Evolutionary conservation across 306 rosid species (phyloP).

Genomic region (Cicer arietinum): DNA sequence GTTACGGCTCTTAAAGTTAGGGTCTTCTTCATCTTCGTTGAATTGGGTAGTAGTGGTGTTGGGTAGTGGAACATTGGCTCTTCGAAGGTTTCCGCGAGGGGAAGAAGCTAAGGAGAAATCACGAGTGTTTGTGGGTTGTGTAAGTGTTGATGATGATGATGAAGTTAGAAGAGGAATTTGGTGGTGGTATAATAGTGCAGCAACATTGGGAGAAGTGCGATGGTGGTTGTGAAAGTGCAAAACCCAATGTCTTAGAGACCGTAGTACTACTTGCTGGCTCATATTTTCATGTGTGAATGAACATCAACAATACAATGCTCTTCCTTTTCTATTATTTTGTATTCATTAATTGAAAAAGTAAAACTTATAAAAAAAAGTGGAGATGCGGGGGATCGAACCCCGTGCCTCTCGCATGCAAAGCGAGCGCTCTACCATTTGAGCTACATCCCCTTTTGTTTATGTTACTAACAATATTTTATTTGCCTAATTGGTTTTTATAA

Average conservation of each 20-base stretch:
- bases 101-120: slow-evolving; percentile 45
- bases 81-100: slow-evolving; percentile 53
- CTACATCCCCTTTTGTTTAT: slow-evolving; percentile 53
- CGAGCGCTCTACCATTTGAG: slow-evolving; percentile 82
- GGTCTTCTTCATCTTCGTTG: neutral
- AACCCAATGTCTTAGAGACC: slow-evolving; percentile 65
- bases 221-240: slow-evolving; percentile 36
- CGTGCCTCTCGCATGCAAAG: slow-evolving; percentile 73
- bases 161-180: slow-evolving; percentile 28
- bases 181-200: neutral
- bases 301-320: no score
- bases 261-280: slow-evolving; percentile 52
- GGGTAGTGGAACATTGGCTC: slow-evolving; percentile 44
- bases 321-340: no score
- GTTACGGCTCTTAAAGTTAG: slow-evolving; percentile 68
- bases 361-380: slow-evolving; percentile 3
- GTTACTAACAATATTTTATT: no score
- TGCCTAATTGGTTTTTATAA: no score
- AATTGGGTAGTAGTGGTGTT: neutral
- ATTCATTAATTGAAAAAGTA: no score
- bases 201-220: neutral
- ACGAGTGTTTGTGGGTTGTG: slow-evolving; percentile 24
- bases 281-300: neutral
- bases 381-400: slow-evolving; percentile 75
- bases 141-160: slow-evolving; percentile 34